These are phyloP conservation scores for Pouteria campechiana DNA, from an alignment of 179 eudicot genomes.

Conservation along the genomic window DNA sequence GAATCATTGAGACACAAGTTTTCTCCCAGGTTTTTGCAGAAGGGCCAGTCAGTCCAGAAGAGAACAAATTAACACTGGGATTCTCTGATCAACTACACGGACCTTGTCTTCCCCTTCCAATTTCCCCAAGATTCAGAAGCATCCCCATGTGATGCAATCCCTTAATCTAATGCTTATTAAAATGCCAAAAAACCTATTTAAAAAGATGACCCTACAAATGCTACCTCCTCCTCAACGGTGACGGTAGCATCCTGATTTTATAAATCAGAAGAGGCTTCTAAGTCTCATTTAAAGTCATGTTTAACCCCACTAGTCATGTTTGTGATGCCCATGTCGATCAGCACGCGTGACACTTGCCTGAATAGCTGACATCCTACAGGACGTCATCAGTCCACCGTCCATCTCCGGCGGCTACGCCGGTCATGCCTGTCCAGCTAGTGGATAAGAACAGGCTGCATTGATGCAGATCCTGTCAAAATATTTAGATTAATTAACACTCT, in stretches of 20 bases:
- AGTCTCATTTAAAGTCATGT: background rate
- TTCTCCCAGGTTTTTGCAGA: too few relatives aligned
- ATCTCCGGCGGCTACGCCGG: background rate
- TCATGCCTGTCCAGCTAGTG: background rate
- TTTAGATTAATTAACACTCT: too few relatives aligned
- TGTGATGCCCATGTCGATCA: background rate
- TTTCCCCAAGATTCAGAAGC: slow-evolving; percentile 11
- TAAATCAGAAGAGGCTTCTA: background rate
- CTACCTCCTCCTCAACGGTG: slow-evolving; percentile 6
- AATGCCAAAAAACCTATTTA: background rate
- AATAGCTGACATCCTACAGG: background rate
- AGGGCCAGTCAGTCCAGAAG: slow-evolving; percentile 4
- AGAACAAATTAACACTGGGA: slow-evolving; percentile 1
- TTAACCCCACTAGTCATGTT: slow-evolving; percentile 1
- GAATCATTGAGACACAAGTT: too few relatives aligned
- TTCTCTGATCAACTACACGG: background rate
- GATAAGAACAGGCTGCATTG: too few relatives aligned
- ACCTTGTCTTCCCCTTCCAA: slow-evolving; percentile 12
- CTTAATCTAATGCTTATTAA: slow-evolving; percentile 2
- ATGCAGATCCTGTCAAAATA: too few relatives aligned
- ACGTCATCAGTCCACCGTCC: slow-evolving; percentile 5
- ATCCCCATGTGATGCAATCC: slow-evolving; percentile 15
- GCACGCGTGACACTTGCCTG: slow-evolving; percentile 10
- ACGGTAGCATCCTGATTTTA: background rate
- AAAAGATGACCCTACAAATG: slow-evolving; percentile 4